These are phyloP conservation scores for Psilocybe sp. DNA, from an alignment of 768 basidiomycete genomes.

Conservation along the genomic window DNA sequence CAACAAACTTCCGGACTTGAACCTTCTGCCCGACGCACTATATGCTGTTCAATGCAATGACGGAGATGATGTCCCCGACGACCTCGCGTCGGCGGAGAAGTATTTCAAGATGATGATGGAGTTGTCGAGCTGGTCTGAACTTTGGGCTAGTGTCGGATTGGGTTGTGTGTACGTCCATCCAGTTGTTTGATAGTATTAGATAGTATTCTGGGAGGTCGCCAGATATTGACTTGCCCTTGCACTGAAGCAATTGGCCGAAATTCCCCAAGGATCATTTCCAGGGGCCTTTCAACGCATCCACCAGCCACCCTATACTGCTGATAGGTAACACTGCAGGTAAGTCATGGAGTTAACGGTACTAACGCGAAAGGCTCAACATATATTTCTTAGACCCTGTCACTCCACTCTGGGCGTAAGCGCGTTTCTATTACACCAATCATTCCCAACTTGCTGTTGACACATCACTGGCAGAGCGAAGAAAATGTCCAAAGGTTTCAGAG, in stretches of 20 bases:
- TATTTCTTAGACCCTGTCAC: constrained; percentile 26
- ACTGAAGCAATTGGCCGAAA: constrained; percentile 21
- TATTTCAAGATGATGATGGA: constrained; percentile 27
- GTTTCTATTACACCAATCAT: constrained; percentile 3
- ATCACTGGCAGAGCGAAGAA: constrained; percentile 31
- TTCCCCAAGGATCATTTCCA: constrained; percentile 17
- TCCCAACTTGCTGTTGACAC: background rate
- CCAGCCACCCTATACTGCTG: constrained; percentile 35
- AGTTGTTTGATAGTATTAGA: constrained; percentile 5
- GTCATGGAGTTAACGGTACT: background rate
- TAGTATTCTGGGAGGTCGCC: too few relatives aligned
- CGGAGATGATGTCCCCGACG: constrained; percentile 34
- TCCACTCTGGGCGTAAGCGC: constrained; percentile 23
- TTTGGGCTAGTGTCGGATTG: constrained; percentile 25
- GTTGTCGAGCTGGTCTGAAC: constrained; percentile 26
- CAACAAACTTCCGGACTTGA: constrained; percentile 20
- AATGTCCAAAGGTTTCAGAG: constrained; percentile 31
- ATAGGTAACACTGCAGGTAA: constrained; percentile 39
- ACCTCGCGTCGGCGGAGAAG: constrained; percentile 27
- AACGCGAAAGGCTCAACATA: background rate
- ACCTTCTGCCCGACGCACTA: constrained; percentile 35
- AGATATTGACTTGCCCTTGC: too few relatives aligned
- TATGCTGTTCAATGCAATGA: constrained; percentile 30
- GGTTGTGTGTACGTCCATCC: constrained; percentile 25
- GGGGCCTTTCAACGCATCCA: constrained; percentile 32